A percentile compares a stretch with the other conserved stretches of the same genome.
Evolutionary conservation across 345 rosid species (phyloP).

Genomic region (Raphanus sativus): DNA sequence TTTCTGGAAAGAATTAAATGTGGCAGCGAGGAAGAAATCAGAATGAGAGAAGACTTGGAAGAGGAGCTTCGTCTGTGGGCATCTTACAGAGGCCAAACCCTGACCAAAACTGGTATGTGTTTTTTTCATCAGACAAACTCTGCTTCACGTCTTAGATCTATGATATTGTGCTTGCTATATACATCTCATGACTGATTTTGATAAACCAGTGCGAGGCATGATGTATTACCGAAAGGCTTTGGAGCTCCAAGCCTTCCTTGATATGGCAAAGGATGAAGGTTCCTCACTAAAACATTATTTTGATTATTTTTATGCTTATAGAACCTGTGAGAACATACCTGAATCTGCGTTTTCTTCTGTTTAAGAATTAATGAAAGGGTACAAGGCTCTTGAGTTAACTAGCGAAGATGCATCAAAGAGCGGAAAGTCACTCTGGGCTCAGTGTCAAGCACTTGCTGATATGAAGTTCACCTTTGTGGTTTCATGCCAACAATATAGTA

Average conservation of each 20-base stretch:
- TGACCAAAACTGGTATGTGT: constrained; percentile 70
- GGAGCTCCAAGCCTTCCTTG: constrained; percentile 82
- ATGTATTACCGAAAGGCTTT: constrained; percentile 82
- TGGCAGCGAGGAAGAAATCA: constrained; percentile 54
- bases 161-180: not conserved
- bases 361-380: constrained; percentile 62
- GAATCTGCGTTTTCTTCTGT: constrained; percentile 26
- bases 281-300: not conserved
- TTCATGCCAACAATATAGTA: constrained; percentile 75
- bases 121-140: not conserved
- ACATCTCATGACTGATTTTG: constrained; percentile 5
- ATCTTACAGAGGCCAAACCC: constrained; percentile 80
- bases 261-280: constrained; percentile 72
- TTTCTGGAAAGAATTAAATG: constrained; percentile 60
- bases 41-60: constrained; percentile 40
- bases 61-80: constrained; percentile 82
- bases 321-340: not conserved
- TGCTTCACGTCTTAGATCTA: constrained; percentile 6
- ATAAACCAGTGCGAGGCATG: constrained; percentile 70
- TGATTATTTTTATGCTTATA: constrained; percentile 9
- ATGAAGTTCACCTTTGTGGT: constrained; percentile 83
- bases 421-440: constrained; percentile 63
- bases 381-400: constrained; percentile 62
- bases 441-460: constrained; percentile 79
- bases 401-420: constrained; percentile 51